Conservation (phyloP, 2,329 filamentous ascomycete species). For the Penicillium rolfsii region DNA sequence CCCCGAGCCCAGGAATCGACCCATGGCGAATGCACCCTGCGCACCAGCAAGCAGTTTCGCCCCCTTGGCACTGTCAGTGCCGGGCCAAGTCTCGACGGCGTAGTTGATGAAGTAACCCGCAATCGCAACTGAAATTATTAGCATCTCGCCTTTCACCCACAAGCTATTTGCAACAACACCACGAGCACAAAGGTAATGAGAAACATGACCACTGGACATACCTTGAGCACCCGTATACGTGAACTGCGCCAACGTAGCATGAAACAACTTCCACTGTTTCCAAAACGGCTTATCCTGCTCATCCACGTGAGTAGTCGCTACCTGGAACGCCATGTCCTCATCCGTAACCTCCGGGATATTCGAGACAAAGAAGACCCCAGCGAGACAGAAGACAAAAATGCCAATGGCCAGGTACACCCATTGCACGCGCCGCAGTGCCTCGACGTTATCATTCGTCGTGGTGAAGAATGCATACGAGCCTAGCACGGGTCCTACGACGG, state of each 20-base stretch:
- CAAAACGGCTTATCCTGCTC: conserved; percentile 63
- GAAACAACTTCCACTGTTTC: conserved; percentile 76
- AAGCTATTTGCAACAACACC: too few relatives aligned
- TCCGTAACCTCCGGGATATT: conserved; percentile 74
- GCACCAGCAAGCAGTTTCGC: conserved; percentile 74
- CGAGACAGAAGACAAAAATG: conserved; percentile 69
- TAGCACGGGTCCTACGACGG: conserved; percentile 72
- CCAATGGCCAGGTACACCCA: conserved; percentile 83
- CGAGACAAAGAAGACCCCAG: conserved; percentile 67
- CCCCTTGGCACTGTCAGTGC: conserved; percentile 58
- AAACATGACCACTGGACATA: conserved; percentile 11
- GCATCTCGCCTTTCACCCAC: neutral
- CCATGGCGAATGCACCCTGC: conserved; percentile 71
- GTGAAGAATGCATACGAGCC: conserved; percentile 75
- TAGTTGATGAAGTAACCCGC: conserved; percentile 74
- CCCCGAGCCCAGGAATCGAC: conserved; percentile 68
- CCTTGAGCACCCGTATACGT: conserved; percentile 79
- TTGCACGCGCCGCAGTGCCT: conserved; percentile 69
- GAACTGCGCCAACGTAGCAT: conserved; percentile 75
- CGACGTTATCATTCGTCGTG: conserved; percentile 59
- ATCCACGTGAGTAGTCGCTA: conserved; percentile 57
- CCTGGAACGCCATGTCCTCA: conserved; percentile 68
- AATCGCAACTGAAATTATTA: conserved; percentile 44
- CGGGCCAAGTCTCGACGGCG: conserved; percentile 61
- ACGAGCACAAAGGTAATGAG: neutral